Evolutionary conservation across 225 moss, liverwort and hornwort species (phyloP), one percentile per base, ranked within the genome.

Genomic region (Neckera pumila): DNA sequence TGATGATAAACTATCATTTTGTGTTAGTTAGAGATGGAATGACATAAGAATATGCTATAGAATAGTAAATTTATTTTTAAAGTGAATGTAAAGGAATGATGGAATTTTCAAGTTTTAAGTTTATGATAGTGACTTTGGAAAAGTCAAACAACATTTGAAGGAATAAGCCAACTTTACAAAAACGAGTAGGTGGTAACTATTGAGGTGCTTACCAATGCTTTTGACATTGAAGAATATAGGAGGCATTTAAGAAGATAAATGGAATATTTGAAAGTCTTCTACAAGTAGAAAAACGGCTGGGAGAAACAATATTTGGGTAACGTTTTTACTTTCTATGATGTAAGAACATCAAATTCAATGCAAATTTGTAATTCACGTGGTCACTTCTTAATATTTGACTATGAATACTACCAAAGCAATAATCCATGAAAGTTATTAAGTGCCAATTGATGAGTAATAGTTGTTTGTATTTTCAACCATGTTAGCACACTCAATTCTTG

Each of bases 211-310:
- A 19, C 6, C 2, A 42, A 20, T 7, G 5, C 3, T 59, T 28
- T 42, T 42, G 18, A 19, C 42, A 60, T 40, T 59, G 7, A 17
- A 3, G 5, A 40, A 31, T 30, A 3, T 3, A 60, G 0, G 42
- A 59, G 20, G 20, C 0, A 31, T 3, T 42, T 19, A 28, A 28
- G 12, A 57, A 58, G 28, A 17, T 40, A n/a, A 23, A 77, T 56
- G 9, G 17, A 79, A 11, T 57, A 38, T 58, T 58, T 79, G 11
- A 8, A n/a, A 27, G 5, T 40, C 17, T 27, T 38, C 20, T 2
- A 20, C 2, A 8, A 7, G 7, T 33, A 20, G 2, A 75, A 12
- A 75, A 33, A 0, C 0, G 1, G 0, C 4, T 12, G 7, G 33
- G 0, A 49, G 31, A 49, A 31, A 49, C 20, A 75, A 75, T 20